Base-by-base conservation (phyloP, 768 basidiomycete genomes). In the Lepiota subincarnata region DNA sequence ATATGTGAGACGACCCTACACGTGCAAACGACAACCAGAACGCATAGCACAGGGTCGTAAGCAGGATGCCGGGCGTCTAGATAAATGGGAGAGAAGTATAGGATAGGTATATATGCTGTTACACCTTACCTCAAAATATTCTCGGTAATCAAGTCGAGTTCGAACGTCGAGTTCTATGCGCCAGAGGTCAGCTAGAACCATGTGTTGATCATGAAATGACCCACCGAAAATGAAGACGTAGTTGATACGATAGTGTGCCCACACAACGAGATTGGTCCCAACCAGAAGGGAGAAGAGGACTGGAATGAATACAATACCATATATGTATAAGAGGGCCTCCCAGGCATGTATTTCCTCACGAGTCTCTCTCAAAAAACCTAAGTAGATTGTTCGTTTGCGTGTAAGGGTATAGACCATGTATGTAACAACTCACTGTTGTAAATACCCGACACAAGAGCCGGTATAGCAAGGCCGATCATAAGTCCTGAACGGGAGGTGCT, bases 211-310 rank as follows among this genome's bases (percentile, higher is more conserved):
- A 31, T 31, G 7, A 20, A 18, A 36, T 18, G 10, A 34, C 78
- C 36, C 55, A 89, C 88, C 88, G 62, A 95, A 90, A 34, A 95
- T 90, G 66, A 98, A 96, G n/a, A 85, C 79, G 61, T 94, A 96
- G 64, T 98, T 98, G 60, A 99, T 92, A 42, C 88, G 77, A 4
- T 84, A 73, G 4, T 70, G 68, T 0, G 81, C 75, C 87, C 90
- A 99, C 0, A 86, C 87, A 18, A 85, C 59, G 4, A 98, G 58
- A 64, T 99, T 98, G n/a, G 89, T 53, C 20, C 91, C 89, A 50
- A 98, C 80, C 0, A 97, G 70, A 28, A 92, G 56, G 1, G 83
- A 74, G 62, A 97, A 88, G 2, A 96, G 57, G 5, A 86, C 74
- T 0, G 94, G 93, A 3, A 97, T 66, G 40, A 83, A 68, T 20